These are phyloP conservation scores for Wolfiporia cocos DNA, from an alignment of 1,284 basidiomycete species.

Conservation along the genomic window DNA sequence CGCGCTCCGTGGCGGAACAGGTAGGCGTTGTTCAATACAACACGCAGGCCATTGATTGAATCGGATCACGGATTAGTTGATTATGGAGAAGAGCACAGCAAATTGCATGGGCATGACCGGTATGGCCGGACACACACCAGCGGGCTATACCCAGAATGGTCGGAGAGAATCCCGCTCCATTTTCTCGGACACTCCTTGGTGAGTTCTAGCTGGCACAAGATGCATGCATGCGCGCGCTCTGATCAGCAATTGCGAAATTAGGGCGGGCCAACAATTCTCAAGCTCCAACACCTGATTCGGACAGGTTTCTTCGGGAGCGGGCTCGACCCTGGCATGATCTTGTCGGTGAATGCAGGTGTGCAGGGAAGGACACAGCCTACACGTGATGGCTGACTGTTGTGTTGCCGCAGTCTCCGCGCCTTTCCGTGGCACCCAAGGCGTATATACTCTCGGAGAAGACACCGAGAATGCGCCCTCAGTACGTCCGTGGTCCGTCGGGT, in stretches of 20 bases:
- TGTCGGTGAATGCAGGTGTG: constrained; percentile 39
- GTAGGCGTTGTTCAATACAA: constrained; percentile 19
- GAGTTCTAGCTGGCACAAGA: neutral
- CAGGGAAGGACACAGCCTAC: too few relatives aligned
- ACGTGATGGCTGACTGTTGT: too few relatives aligned
- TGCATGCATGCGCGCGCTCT: too few relatives aligned
- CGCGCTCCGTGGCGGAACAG: constrained; percentile 41
- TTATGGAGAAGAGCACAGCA: constrained; percentile 35
- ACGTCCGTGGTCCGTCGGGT: constrained; percentile 35
- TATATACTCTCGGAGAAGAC: constrained; percentile 41
- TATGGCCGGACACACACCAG: constrained; percentile 35
- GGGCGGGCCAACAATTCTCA: constrained; percentile 46
- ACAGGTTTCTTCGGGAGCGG: constrained; percentile 35
- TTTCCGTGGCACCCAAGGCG: constrained; percentile 43
- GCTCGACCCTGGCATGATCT: constrained; percentile 38
- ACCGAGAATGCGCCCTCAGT: constrained; percentile 35
- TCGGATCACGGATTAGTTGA: constrained; percentile 24
- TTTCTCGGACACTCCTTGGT: constrained; percentile 53
- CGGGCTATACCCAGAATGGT: constrained; percentile 48
- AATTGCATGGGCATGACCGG: constrained; percentile 31
- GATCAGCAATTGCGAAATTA: too few relatives aligned
- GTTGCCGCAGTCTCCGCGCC: constrained; percentile 35
- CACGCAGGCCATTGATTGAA: neutral
- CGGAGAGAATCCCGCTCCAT: constrained; percentile 36
- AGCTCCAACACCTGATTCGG: constrained; percentile 38